phyloP scores from a whole-genome alignment of 2,329 filamentous ascomycete genomes.

The Fusarium brachygibbosum region DNA sequence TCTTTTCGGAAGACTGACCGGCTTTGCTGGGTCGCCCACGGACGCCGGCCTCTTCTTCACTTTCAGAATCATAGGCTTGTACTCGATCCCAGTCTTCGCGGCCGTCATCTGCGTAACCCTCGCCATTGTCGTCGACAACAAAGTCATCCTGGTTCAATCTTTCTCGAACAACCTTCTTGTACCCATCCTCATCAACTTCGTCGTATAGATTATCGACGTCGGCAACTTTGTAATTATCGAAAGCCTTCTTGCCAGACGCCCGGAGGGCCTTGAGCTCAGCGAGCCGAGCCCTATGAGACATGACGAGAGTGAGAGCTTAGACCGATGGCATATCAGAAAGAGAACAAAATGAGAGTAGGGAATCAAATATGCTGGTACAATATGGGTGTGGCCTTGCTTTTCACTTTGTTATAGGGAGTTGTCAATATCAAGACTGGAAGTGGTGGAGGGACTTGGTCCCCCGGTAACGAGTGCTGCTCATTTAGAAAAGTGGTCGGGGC shows the following conservation, averaged over 20 bases:
- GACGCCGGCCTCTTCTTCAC: constrained; percentile 64
- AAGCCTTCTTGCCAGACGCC: constrained; percentile 89
- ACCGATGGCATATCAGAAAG: constrained; percentile 41
- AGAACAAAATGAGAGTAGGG: neutral
- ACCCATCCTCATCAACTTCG: constrained; percentile 95
- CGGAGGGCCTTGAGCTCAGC: constrained; percentile 88
- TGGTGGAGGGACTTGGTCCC: constrained; percentile 35
- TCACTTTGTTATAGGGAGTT: constrained; percentile 15
- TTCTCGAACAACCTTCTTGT: constrained; percentile 93
- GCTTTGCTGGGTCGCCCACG: constrained; percentile 65
- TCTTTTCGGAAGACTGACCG: constrained; percentile 55
- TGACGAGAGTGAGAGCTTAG: constrained; percentile 46
- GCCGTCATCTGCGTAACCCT: constrained; percentile 96
- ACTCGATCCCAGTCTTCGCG: constrained; percentile 92
- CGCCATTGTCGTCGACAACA: constrained; percentile 97
- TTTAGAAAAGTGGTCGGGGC: constrained; percentile 42
- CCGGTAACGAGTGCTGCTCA: constrained; percentile 37
- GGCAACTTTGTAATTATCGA: constrained; percentile 87
- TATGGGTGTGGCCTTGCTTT: neutral
- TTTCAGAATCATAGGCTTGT: constrained; percentile 78
- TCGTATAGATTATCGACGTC: constrained; percentile 91
- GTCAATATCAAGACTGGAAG: constrained; percentile 17
- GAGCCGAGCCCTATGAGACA: constrained; percentile 66
- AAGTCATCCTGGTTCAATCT: constrained; percentile 96
- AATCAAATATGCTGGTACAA: neutral